A percentile compares a stretch with the other conserved stretches of the same genome.
These are phyloP conservation scores for Aspergillus ochraceus DNA, from an alignment of 2,329 filamentous ascomycete genomes.

Conservation along the genomic window DNA sequence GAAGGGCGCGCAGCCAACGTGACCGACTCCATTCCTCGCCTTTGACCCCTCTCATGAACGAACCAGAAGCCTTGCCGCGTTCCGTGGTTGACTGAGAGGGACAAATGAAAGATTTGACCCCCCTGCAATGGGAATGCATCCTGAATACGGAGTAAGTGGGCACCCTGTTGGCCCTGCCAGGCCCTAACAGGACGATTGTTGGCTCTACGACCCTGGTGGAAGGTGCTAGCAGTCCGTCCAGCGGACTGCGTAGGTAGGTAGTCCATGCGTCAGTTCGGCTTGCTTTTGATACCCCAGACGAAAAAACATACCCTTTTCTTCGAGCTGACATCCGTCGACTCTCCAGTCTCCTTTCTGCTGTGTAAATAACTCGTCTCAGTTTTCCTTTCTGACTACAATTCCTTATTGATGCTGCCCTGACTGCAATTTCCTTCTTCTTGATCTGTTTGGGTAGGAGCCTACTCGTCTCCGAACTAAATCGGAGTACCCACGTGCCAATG, in stretches of 20 bases:
- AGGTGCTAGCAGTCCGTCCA: slow-evolving; percentile 18
- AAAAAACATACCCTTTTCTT: slow-evolving; percentile 15
- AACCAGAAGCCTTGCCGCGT: background rate
- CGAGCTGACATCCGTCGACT: no score
- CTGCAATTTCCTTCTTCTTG: background rate
- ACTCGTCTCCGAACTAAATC: background rate
- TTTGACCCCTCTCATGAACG: background rate
- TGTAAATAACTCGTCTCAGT: background rate
- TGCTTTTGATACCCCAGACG: slow-evolving; percentile 29
- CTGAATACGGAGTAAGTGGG: no score
- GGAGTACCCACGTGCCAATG: slow-evolving; percentile 29
- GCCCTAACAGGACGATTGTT: background rate
- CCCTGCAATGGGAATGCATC: no score
- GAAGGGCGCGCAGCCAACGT: slow-evolving; percentile 26
- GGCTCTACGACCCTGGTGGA: slow-evolving; percentile 13
- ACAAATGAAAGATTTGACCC: background rate
- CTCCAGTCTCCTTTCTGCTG: slow-evolving; percentile 1
- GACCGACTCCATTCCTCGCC: background rate
- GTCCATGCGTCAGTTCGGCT: slow-evolving; percentile 13
- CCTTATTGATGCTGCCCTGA: background rate
- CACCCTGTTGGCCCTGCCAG: background rate
- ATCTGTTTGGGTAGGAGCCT: background rate
- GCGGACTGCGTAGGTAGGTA: background rate
- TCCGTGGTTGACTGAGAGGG: background rate
- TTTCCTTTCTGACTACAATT: background rate